Conservation (phyloP, 164 flowering plant species). For the Houttuynia cordata region DNA sequence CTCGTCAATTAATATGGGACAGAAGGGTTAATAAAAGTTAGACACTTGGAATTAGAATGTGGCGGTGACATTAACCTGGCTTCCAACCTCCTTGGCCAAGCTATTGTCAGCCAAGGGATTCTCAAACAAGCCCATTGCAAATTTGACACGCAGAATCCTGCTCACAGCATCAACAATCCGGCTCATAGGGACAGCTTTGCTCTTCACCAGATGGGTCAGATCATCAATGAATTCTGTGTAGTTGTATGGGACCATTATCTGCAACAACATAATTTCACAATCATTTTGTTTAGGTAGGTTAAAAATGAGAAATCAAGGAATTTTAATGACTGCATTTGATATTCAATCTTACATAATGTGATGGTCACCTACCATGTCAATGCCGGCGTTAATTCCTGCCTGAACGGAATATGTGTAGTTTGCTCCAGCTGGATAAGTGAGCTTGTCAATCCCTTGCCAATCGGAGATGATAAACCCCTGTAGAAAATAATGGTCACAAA, state of each 20-base stretch:
- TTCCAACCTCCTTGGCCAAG: conserved; percentile 6
- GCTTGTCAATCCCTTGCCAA: conserved; percentile 39
- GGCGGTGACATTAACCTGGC: conserved; percentile 3
- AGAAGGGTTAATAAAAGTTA: neutral
- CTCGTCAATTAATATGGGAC: too few species aligned
- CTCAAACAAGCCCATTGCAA: conserved; percentile 11
- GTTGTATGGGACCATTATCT: conserved; percentile 8
- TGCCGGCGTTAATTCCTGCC: conserved; percentile 30
- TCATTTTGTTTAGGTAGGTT: too few species aligned
- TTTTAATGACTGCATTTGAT: neutral
- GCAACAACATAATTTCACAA: neutral
- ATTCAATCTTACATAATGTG: too few species aligned
- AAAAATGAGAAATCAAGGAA: neutral
- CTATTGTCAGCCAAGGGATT: conserved; percentile 7
- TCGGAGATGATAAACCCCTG: conserved; percentile 45
- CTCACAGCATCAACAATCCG: conserved; percentile 10
- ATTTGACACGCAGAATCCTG: conserved; percentile 10
- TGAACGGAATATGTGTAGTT: conserved; percentile 37
- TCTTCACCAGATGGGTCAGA: conserved; percentile 4
- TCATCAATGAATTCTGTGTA: conserved; percentile 4
- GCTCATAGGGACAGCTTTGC: conserved; percentile 4
- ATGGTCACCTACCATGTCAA: conserved; percentile 30
- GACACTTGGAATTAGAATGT: neutral
- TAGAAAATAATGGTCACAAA: neutral
- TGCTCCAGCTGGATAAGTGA: conserved; percentile 27